Conservation (phyloP, 805 yeast genomes). For the Kodamaea kaohsiungensis region DNA sequence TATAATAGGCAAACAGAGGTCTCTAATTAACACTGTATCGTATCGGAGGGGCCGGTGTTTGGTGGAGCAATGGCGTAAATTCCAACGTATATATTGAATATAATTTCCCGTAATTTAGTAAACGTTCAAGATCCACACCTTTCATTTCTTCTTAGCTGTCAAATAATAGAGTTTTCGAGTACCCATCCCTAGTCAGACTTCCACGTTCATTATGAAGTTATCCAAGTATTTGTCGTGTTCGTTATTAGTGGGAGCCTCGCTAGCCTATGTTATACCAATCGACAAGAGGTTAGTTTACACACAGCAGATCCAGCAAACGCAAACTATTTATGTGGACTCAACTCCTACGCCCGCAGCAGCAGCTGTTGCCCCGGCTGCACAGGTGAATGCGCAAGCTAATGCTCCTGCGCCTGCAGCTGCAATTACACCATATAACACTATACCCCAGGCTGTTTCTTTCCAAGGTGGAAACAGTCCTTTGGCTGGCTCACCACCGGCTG, state of each 20-base stretch:
- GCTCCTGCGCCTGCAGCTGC: not conserved
- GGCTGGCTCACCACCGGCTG: conserved; percentile 9
- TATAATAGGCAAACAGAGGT: no score
- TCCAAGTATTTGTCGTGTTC: conserved; percentile 7
- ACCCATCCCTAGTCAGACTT: not conserved
- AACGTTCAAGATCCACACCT: not conserved
- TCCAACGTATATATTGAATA: not conserved
- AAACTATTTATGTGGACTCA: not conserved
- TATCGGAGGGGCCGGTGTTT: not conserved
- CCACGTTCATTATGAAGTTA: conserved; percentile 10
- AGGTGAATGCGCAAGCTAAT: not conserved
- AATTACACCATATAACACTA: conserved; percentile 3
- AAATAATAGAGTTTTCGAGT: not conserved
- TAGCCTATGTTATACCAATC: conserved; percentile 11
- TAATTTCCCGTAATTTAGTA: not conserved
- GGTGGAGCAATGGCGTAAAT: not conserved
- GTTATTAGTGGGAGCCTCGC: conserved; percentile 9
- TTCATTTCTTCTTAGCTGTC: not conserved
- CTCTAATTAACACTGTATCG: no score
- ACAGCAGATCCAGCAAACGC: not conserved
- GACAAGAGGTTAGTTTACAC: conserved; percentile 7
- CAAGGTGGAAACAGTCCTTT: conserved; percentile 10
- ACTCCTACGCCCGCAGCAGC: not conserved
- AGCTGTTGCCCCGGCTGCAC: conserved; percentile 2
- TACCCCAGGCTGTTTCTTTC: conserved; percentile 5